These are phyloP conservation scores for Chrysanthemum makinoi DNA, from an alignment of 129 eudicot species.

Conservation along the genomic window DNA sequence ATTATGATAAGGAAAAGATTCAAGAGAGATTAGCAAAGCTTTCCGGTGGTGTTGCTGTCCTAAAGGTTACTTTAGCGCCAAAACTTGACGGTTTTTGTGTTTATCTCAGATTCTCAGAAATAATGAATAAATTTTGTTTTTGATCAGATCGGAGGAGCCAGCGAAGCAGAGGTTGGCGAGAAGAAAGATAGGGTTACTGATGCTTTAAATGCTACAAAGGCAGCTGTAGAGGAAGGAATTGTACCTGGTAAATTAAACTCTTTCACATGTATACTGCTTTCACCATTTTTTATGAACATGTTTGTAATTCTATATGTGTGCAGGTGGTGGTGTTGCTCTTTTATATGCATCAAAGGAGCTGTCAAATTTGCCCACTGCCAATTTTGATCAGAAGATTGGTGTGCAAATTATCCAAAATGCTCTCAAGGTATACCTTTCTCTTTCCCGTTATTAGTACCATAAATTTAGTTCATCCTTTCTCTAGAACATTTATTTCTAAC, in stretches of 20 bases:
- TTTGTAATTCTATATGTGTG: not conserved
- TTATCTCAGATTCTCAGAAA: not conserved
- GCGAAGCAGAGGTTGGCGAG: constrained; percentile 10
- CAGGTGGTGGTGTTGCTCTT: constrained; percentile 64
- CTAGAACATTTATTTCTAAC: not conserved
- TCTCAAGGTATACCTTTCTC: constrained; percentile 28
- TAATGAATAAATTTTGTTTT: not conserved
- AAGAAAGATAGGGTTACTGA: constrained; percentile 27
- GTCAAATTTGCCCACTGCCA: constrained; percentile 40
- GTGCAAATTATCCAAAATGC: constrained; percentile 59
- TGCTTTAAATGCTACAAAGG: constrained; percentile 44
- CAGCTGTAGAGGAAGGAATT: constrained; percentile 1
- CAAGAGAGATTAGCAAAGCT: constrained; percentile 7
- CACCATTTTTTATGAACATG: not conserved
- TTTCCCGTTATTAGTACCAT: not conserved
- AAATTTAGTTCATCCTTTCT: not conserved
- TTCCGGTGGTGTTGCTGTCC: constrained; percentile 9
- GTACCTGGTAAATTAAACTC: constrained; percentile 1
- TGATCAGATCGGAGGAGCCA: not conserved
- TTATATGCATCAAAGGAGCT: constrained; percentile 51
- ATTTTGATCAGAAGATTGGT: constrained; percentile 49
- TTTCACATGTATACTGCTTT: not conserved
- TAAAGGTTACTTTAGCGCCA: not conserved
- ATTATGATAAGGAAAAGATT: not conserved
- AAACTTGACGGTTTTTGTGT: not conserved